Conservation (phyloP, 2,329 filamentous ascomycete species). For the Ceratocystiopsis brevicomis region DNA sequence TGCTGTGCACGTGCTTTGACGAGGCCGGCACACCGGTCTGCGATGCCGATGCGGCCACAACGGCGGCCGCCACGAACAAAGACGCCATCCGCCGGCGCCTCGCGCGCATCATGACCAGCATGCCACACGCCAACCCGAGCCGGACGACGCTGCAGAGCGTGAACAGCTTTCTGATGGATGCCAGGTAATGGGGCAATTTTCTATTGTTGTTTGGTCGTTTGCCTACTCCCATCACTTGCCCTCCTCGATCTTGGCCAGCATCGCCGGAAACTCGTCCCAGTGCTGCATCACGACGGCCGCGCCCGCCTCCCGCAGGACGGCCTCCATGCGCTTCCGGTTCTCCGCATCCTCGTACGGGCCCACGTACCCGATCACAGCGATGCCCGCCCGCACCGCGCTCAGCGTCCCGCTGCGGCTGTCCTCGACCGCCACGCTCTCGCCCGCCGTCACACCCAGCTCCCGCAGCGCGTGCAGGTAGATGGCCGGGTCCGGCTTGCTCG, state of each 20-base stretch:
- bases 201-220: background rate
- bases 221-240: constrained; percentile 8
- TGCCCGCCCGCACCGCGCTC: constrained; percentile 53
- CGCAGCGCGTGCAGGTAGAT: constrained; percentile 68
- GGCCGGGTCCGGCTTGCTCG: constrained; percentile 76
- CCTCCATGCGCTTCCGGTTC: constrained; percentile 46
- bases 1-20: constrained; percentile 56
- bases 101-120: constrained; percentile 63
- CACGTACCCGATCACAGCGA: constrained; percentile 69
- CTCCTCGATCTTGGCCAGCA: constrained; percentile 27
- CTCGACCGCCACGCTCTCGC: constrained; percentile 65
- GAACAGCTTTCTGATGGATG: constrained; percentile 70
- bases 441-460: constrained; percentile 49
- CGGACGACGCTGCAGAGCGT: constrained; percentile 76
- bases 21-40: constrained; percentile 18
- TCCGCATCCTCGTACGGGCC: constrained; percentile 46
- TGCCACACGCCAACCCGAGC: constrained; percentile 66
- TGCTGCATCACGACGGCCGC: constrained; percentile 42
- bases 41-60: too few species aligned
- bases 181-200: constrained; percentile 11
- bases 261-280: constrained; percentile 35
- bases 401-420: constrained; percentile 74
- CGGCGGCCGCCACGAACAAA: constrained; percentile 34
- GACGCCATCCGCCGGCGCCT: constrained; percentile 56
- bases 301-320: constrained; percentile 39